Evolutionary conservation across 352 stramenopile species (phyloP).

Genomic region (Phytophthora tentaculata): DNA sequence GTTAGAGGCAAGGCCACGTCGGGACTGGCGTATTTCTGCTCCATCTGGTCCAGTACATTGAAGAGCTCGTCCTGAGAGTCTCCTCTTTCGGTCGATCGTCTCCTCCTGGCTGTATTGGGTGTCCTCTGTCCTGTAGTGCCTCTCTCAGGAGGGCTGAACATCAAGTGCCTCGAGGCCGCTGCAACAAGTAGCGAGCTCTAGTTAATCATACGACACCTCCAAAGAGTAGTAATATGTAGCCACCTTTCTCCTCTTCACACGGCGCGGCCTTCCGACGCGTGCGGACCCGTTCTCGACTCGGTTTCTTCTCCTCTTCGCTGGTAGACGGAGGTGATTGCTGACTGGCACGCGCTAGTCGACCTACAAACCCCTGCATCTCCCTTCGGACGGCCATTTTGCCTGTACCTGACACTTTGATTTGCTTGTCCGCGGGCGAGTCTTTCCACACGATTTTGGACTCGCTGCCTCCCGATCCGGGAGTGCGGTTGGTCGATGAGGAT

Average conservation of each 20-base stretch:
- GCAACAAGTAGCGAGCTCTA: background rate
- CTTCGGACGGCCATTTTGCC: slow-evolving; percentile 68
- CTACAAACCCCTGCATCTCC: slow-evolving; percentile 79
- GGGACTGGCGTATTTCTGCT: slow-evolving; percentile 60
- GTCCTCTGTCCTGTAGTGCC: background rate
- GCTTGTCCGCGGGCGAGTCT: slow-evolving; percentile 80
- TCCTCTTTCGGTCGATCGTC: slow-evolving; percentile 24
- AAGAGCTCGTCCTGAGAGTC: slow-evolving; percentile 71
- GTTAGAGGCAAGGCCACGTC: slow-evolving; percentile 16
- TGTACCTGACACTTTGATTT: slow-evolving; percentile 77
- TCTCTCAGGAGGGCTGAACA: slow-evolving; percentile 49
- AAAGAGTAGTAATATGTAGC: slow-evolving; percentile 7
- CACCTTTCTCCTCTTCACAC: slow-evolving; percentile 32
- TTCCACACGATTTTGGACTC: slow-evolving; percentile 79
- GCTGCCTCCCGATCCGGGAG: slow-evolving; percentile 15
- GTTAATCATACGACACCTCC: slow-evolving; percentile 12
- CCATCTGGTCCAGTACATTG: slow-evolving; percentile 65
- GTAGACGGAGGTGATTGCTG: slow-evolving; percentile 41
- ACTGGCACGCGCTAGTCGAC: slow-evolving; percentile 60
- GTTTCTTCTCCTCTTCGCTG: slow-evolving; percentile 21
- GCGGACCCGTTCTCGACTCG: slow-evolving; percentile 8
- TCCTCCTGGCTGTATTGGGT: slow-evolving; percentile 10
- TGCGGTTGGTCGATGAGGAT: slow-evolving; percentile 13
- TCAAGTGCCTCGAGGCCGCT: slow-evolving; percentile 53
- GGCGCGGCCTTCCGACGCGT: slow-evolving; percentile 9